Evolutionary conservation across 305 asterid species (phyloP).

Genomic region (Fraxinus sp.): DNA sequence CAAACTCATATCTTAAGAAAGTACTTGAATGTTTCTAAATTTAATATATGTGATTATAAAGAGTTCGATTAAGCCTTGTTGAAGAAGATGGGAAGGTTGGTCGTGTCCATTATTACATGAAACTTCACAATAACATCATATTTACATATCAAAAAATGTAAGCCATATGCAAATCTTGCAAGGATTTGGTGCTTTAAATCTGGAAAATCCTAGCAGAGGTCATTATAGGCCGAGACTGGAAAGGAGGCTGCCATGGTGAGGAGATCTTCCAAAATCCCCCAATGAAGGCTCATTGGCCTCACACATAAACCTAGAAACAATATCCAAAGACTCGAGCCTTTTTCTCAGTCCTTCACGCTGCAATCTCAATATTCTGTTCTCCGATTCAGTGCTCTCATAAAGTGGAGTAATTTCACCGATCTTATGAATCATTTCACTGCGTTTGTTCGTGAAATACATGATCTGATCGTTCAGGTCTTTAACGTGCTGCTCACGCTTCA

Average conservation of each 20-base stretch:
- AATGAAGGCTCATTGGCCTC: not conserved
- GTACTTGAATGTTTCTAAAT: not conserved
- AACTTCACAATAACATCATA: not conserved
- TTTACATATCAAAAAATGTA: not conserved
- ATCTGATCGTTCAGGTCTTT: constrained; percentile 55
- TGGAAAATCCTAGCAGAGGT: not conserved
- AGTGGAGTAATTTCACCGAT: constrained; percentile 25
- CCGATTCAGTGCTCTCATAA: not conserved
- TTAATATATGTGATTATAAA: not conserved
- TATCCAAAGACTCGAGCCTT: not conserved
- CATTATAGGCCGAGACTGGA: not conserved
- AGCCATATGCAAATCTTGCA: not conserved
- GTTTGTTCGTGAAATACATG: constrained; percentile 25
- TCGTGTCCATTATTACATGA: not conserved
- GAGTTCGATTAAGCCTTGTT: not conserved
- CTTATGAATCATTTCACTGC: constrained; percentile 20
- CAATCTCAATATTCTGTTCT: not conserved
- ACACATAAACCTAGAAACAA: not conserved
- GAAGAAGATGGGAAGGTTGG: not conserved
- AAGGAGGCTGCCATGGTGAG: not conserved
- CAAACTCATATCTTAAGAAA: not conserved
- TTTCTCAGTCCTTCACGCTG: not conserved
- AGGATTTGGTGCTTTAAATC: not conserved
- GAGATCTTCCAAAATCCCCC: not conserved
- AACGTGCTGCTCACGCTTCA: constrained; percentile 53